Conservation (phyloP, 768 basidiomycete species). For the Rhodotorula babjevae region DNA sequence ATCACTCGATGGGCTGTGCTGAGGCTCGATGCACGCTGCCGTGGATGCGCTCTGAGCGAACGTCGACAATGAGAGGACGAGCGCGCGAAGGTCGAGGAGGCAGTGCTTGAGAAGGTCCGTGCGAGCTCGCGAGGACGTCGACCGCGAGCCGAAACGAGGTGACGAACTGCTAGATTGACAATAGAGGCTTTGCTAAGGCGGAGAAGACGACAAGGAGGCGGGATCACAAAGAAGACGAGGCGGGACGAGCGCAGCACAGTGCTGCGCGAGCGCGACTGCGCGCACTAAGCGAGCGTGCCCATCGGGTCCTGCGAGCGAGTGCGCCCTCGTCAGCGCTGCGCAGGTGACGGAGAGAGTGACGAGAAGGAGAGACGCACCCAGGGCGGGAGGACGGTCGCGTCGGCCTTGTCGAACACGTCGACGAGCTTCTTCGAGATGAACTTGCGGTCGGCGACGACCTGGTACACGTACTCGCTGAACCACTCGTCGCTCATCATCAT, state of each 20-base stretch:
- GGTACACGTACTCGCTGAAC: constrained; percentile 93
- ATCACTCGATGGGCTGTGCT: no score
- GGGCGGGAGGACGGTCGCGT: constrained; percentile 66
- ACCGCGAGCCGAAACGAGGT: no score
- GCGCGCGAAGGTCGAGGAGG: no score
- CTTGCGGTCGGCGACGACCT: constrained; percentile 67
- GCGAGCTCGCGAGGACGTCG: no score
- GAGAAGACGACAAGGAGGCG: background rate
- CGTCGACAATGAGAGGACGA: no score
- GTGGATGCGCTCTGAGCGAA: no score
- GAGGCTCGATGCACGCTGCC: no score
- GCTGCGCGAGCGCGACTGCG: background rate
- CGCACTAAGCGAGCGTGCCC: constrained; percentile 25
- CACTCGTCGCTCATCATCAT: constrained; percentile 86
- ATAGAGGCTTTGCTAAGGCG: no score
- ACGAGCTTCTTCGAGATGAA: constrained; percentile 60
- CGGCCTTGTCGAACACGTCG: constrained; percentile 66
- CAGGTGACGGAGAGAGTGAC: no score
- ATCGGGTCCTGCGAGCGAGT: constrained; percentile 25
- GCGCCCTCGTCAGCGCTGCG: background rate
- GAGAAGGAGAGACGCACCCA: constrained; percentile 56
- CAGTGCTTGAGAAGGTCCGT: no score
- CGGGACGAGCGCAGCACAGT: background rate
- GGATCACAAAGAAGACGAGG: background rate
- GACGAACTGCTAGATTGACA: no score